These are phyloP conservation scores for Endocarpon pusillum DNA, from an alignment of 495 filamentous ascomycete genomes.

Conservation along the genomic window DNA sequence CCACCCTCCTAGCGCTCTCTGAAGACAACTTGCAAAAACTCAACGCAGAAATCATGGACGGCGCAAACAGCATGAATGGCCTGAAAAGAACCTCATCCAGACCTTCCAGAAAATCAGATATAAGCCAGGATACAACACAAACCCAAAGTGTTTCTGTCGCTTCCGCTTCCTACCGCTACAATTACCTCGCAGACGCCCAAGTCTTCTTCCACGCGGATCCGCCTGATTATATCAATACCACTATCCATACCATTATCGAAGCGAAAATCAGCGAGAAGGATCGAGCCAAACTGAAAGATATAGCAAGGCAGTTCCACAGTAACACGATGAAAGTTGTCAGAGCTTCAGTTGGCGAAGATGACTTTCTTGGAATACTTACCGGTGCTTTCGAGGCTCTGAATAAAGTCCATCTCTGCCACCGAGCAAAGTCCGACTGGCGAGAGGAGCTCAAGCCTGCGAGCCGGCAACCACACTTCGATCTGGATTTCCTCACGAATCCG, in stretches of 20 bases:
- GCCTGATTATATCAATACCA: constrained; percentile 3
- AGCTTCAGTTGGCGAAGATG: constrained; percentile 4
- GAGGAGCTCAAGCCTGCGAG: too few relatives aligned
- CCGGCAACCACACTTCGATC: neutral
- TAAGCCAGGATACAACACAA: neutral
- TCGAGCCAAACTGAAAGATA: constrained; percentile 1
- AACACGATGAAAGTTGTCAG: neutral
- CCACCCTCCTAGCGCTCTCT: too few relatives aligned
- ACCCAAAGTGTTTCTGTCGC: neutral
- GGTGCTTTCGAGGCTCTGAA: constrained; percentile 3
- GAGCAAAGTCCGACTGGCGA: constrained; percentile 6
- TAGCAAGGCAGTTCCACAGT: constrained; percentile 4
- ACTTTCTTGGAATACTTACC: constrained; percentile 2
- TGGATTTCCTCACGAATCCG: constrained; percentile 5
- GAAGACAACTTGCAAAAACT: too few relatives aligned
- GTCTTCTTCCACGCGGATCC: constrained; percentile 3
- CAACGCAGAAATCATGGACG: too few relatives aligned
- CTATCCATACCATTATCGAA: constrained; percentile 4
- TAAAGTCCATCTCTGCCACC: neutral
- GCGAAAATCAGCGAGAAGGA: constrained; percentile 2
- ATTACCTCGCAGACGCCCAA: constrained; percentile 3
- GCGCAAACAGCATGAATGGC: too few relatives aligned
- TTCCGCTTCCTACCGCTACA: constrained; percentile 4
- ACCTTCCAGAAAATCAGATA: neutral
- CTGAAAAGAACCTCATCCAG: too few relatives aligned